Conservation (phyloP, 139 green algal species). For the Auxenochlorella protothecoides region DNA sequence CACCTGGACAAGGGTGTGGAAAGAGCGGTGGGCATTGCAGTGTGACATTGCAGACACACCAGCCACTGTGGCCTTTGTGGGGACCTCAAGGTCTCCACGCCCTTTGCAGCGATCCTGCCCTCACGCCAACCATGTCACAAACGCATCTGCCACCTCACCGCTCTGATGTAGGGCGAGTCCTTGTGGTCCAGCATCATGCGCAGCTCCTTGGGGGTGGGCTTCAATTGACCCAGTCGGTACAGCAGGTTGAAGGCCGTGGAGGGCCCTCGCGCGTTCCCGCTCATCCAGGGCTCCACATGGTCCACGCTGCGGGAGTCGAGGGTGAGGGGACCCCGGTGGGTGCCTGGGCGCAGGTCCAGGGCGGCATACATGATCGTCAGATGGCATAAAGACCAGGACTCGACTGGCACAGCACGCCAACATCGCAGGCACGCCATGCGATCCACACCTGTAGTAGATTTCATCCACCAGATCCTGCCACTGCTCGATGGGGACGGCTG, state of each 20-base stretch:
- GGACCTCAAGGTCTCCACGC: no score
- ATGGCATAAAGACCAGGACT: neutral
- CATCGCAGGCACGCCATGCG: no score
- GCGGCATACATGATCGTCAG: neutral
- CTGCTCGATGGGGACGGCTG: conserved; percentile 40
- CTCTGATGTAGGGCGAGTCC: conserved; percentile 92
- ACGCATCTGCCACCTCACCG: conserved; percentile 41
- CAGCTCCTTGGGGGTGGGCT: conserved; percentile 46
- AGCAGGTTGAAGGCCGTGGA: conserved; percentile 91
- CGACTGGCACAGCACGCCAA: neutral
- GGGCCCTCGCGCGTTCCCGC: conserved; percentile 81
- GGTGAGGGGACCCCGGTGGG: neutral
- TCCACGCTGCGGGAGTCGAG: conserved; percentile 49
- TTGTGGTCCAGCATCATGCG: conserved; percentile 61
- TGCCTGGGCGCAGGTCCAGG: neutral
- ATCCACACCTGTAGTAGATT: conserved; percentile 49
- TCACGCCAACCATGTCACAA: conserved; percentile 60
- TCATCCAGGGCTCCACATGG: conserved; percentile 95
- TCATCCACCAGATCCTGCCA: conserved; percentile 80
- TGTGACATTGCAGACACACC: no score
- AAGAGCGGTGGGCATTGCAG: no score
- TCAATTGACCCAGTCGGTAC: conserved; percentile 66
- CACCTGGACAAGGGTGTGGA: conserved; percentile 41
- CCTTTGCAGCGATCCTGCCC: neutral
- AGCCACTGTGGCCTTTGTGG: no score